Base-by-base conservation (phyloP, 768 basidiomycete species). In the Mycena epipterygia region DNA sequence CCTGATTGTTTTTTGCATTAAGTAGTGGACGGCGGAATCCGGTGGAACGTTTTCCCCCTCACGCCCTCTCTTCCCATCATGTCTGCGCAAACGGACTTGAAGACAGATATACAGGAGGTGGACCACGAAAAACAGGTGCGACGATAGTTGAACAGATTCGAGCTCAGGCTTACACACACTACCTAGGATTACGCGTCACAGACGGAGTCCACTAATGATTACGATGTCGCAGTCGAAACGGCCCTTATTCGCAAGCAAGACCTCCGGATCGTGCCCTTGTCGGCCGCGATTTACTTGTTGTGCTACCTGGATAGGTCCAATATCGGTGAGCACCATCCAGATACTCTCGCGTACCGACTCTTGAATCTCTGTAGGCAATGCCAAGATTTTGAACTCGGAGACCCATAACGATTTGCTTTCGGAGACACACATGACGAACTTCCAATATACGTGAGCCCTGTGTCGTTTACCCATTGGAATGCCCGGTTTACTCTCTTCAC, bases 341-440 rank as follows among this genome's bases (percentile, higher is more conserved):
- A 14, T 16, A 7, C 11, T 48, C 13, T 25, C 13, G 35, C n/a
- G n/a, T n/a, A n/a, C n/a, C 27, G 23, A 12, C 17, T 27, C 23
- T 4, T 19, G 42, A 14, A 48, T 23, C 46, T 48, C 9, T 12
- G 23, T 27, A 72, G 71, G 78, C 6, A 79, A 81, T 55, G 81
- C 83, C 29, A 81, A 79, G 53, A 70, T 83, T 19, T 73, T 83
- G 53, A 82, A 83, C 72, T 67, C 70, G 30, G 79, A 77, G 49
- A 78, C 78, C 2, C 78, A 79, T 13, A 73, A 81, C 66, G 75
- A 77, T 46, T 75, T 83, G 33, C 73, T 77, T 33, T 76, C 79
- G 13, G 76, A 73, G 21, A 74, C 77, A 23, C 70, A 73, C 48
- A 77, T 81, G 58, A 72, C 78, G 14, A 66, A 71, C 65, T 64